Evolutionary conservation across 306 rosid species (phyloP), one percentile per base, ranked within the genome.

Genomic region (Vigna reflexopilosa): DNA sequence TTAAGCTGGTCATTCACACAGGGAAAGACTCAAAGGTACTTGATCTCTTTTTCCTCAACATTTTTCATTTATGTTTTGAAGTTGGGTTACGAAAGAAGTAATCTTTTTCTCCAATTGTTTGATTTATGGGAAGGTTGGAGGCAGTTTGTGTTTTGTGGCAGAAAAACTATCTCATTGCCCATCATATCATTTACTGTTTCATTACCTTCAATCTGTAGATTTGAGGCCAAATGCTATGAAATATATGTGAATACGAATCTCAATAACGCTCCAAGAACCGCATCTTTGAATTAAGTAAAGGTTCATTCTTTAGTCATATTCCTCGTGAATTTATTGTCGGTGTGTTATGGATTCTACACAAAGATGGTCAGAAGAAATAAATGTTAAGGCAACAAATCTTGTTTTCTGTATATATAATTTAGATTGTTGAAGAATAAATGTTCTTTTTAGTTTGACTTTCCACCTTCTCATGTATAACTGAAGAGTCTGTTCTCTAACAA

Each of bases 11-110:
- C 56, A 77, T 72, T 78, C 81, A 85, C 68, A 69, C 72, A 50
- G 85, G 81, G 80, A 67, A 83, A 82, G 91, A 59, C 83, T 84
- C 80, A 67, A 82, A 82, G 91, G 91, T 85, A 71, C 26, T 77
- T 76, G 24, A 45, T 71, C 15, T 40, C 71, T 81, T 78, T 80
- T 82, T 83, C 77, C 76, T 82, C 62, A 10, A 4, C 40, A 6
- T 20, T 52, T 49, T 26, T 28, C 42, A 40, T 7, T 57, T 13
- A 2, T 20, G 36, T 40, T 42, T 42, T 17, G 1, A 44, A 67
- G 57, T 47, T 54, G 14, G 49, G 36, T 5, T 63, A 3, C 9
- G 32, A 69, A 73, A 49, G 22, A 77, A 80, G 20, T 57, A 7
- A 1, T 19, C 73, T 13, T 55, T 42, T 45, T 42, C 55, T 7